Evolutionary conservation across 331 rosid species (phyloP), one percentile per base, ranked within the genome.

Genomic region (Malus hybrid): DNA sequence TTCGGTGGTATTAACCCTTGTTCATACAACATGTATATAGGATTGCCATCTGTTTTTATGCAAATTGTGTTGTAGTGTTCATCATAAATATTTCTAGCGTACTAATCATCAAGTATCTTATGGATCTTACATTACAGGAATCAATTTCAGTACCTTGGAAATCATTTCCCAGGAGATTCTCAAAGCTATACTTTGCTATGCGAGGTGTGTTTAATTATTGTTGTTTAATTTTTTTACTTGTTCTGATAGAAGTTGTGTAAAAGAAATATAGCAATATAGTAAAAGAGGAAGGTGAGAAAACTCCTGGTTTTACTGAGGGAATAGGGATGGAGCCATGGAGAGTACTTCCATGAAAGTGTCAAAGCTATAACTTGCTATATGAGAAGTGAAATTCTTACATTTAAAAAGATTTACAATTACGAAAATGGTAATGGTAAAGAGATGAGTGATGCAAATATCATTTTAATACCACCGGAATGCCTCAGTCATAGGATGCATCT

Each of bases 131-230:
- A 10, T 76, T 77, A 30, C 88, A 95, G 97, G 93, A 87, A 84
- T 91, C 98, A 74, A 62, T 90, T 70, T 90, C 91, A 22, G 89
- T 95, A 53, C 93, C 93, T 74, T 95, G 99, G 99, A 85, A 20
- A 72, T 42, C 62, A 66, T 86, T 90, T 84, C 97, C 87, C 60
- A 74, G 82, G 81, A 92, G 75, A 87, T 80, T 74, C 64, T 87
- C 97, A 71, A 95, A 92, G 85, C 80, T 92, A 30, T 92, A 85
- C 85, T 92, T 90, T 76, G 97, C 99, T 10, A 84, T 84, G 85
- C 91, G 97, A 95, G 99, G 99, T 95, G 58, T 11, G 80, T 22
- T 81, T 33, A 81, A 63, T 69, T 61, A 3, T 82, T 16, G 10
- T 12, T 32, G 33, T 70, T 46, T 32, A 13, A 39, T 57, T 28